Evolutionary conservation across 345 rosid genomes (phyloP).

Genomic region (Gossypium australe): DNA sequence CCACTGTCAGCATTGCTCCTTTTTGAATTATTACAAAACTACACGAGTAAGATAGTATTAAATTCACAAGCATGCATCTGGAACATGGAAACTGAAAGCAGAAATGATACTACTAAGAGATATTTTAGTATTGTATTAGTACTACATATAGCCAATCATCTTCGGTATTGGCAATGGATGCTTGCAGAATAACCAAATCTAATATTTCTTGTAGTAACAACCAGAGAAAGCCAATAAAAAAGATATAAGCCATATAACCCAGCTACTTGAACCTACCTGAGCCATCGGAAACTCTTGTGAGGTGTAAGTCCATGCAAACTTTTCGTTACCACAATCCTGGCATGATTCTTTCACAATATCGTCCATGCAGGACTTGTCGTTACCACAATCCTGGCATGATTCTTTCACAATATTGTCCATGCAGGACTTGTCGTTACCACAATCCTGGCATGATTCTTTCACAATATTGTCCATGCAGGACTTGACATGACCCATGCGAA

Average conservation of each 20-base stretch:
- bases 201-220: background rate
- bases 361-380: conserved; percentile 53
- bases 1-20: background rate
- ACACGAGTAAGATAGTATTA: background rate
- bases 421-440: conserved; percentile 29
- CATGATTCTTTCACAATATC: conserved; percentile 21
- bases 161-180: background rate
- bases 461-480: conserved; percentile 20
- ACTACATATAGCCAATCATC: background rate
- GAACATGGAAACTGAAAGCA: background rate
- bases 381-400: conserved; percentile 22
- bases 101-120: background rate
- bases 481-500: conserved; percentile 59
- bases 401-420: conserved; percentile 21
- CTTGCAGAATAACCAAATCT: background rate
- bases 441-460: conserved; percentile 23
- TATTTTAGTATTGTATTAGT: background rate
- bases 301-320: conserved; percentile 71
- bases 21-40: background rate
- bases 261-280: conserved; percentile 48
- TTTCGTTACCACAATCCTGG: conserved; percentile 29
- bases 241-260: background rate
- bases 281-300: conserved; percentile 86
- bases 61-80: background rate
- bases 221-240: background rate